Conservation (phyloP, 2,329 filamentous ascomycete genomes). For the Lomentospora prolificans region DNA sequence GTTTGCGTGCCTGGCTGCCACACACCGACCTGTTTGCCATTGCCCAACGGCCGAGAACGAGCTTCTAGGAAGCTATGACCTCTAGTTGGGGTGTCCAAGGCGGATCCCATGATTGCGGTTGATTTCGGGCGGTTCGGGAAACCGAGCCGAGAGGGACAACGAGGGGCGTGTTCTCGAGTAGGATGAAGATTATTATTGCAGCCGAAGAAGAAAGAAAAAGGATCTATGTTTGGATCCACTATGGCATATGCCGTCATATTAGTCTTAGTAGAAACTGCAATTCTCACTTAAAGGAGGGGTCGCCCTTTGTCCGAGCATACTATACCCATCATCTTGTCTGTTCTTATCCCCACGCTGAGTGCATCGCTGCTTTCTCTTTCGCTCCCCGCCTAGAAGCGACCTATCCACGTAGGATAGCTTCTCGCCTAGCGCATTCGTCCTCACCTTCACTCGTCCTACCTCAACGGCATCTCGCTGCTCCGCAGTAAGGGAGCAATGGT, state of each 20-base stretch:
- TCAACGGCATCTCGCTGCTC: too few species aligned
- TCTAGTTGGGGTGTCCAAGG: background rate
- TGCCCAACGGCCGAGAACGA: background rate
- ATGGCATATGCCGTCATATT: background rate
- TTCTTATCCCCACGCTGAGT: background rate
- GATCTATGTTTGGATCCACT: background rate
- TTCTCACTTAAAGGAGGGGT: slow-evolving; percentile 2
- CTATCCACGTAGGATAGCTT: background rate
- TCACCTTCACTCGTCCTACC: too few species aligned
- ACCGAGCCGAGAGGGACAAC: background rate
- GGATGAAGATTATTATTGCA: background rate
- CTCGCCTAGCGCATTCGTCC: background rate
- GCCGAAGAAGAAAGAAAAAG: background rate
- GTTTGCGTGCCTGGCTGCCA: background rate
- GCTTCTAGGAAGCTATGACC: background rate
- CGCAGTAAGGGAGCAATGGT: too few species aligned
- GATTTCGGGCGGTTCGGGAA: background rate
- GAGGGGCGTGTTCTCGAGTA: background rate
- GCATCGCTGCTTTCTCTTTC: background rate
- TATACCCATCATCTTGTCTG: background rate
- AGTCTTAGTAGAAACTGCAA: background rate
- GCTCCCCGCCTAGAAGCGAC: too few species aligned
- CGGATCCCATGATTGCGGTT: background rate
- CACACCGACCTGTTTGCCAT: background rate
- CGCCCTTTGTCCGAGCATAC: background rate